phyloP scores from a whole-genome alignment of 2,329 filamentous ascomycete genomes.

The Penicillium sp. region DNA sequence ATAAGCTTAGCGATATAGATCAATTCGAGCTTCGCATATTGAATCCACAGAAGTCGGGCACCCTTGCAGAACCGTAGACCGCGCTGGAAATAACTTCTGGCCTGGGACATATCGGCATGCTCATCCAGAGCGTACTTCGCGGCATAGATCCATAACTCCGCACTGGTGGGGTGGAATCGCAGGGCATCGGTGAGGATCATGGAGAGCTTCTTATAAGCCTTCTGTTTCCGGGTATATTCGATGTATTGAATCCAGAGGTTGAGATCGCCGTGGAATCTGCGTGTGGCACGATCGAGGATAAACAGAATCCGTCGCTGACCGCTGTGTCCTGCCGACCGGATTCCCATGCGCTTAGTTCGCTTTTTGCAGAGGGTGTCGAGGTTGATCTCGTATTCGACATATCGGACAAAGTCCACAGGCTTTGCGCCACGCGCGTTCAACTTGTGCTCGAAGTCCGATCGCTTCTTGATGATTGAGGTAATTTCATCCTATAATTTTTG shows the following conservation, averaged over 20 bases:
- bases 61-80: conserved; percentile 85
- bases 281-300: conserved; percentile 82
- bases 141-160: conserved; percentile 80
- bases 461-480: conserved; percentile 79
- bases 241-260: conserved; percentile 90
- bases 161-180: conserved; percentile 80
- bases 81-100: conserved; percentile 82
- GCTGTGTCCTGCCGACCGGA: conserved; percentile 69
- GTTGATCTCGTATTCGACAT: conserved; percentile 71
- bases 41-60: conserved; percentile 74
- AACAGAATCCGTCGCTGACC: conserved; percentile 83
- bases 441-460: conserved; percentile 90
- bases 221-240: conserved; percentile 71
- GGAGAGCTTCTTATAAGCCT: conserved; percentile 61
- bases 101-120: conserved; percentile 83
- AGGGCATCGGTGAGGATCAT: conserved; percentile 67
- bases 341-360: conserved; percentile 75
- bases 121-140: conserved; percentile 76
- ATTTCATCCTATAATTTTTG: conserved; percentile 73
- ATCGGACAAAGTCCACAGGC: conserved; percentile 77
- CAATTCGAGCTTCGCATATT: conserved; percentile 90
- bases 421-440: conserved; percentile 78
- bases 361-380: conserved; percentile 75
- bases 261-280: conserved; percentile 78
- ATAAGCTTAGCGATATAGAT: conserved; percentile 84